Evolutionary conservation across 371 early-diverging fungal species (phyloP).

Genomic region (Phascolomyces articulosus): DNA sequence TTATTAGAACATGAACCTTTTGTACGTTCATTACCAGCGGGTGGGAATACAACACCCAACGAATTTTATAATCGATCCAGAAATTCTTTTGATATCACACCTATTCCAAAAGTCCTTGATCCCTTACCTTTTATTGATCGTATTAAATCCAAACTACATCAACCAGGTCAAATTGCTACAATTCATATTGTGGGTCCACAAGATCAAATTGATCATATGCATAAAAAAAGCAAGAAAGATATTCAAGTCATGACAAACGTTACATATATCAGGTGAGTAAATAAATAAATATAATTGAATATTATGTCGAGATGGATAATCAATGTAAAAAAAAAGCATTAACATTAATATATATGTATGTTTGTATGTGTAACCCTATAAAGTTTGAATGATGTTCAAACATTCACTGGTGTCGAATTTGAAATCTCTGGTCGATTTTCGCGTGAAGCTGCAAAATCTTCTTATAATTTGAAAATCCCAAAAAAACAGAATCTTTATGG

Average conservation of each 20-base stretch:
- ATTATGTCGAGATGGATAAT: background rate
- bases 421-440: slow-evolving; percentile 36
- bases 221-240: slow-evolving; percentile 5
- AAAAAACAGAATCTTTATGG: slow-evolving; percentile 25
- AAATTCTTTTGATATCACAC: slow-evolving; percentile 5
- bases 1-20: slow-evolving; percentile 13
- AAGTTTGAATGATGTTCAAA: slow-evolving; percentile 21
- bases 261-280: slow-evolving; percentile 20
- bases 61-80: slow-evolving; percentile 26
- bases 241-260: slow-evolving; percentile 12
- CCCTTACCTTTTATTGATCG: slow-evolving; percentile 22
- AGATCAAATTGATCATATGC: slow-evolving; percentile 18
- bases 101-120: slow-evolving; percentile 14
- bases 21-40: background rate
- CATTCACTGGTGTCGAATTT: slow-evolving; percentile 23
- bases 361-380: background rate
- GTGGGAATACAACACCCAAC: slow-evolving; percentile 13
- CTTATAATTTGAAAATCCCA: slow-evolving; percentile 34
- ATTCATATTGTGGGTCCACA: slow-evolving; percentile 22
- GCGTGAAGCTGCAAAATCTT: slow-evolving; percentile 28
- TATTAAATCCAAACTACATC: slow-evolving; percentile 20
- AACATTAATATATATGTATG: too few species aligned
- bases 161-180: slow-evolving; percentile 20
- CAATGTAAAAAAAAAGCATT: too few species aligned
- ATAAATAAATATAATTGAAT: background rate